Evolutionary conservation across 352 stramenopile species (phyloP), one percentile per base, ranked within the genome.

Genomic region (Hyaloperonospora brassicae): DNA sequence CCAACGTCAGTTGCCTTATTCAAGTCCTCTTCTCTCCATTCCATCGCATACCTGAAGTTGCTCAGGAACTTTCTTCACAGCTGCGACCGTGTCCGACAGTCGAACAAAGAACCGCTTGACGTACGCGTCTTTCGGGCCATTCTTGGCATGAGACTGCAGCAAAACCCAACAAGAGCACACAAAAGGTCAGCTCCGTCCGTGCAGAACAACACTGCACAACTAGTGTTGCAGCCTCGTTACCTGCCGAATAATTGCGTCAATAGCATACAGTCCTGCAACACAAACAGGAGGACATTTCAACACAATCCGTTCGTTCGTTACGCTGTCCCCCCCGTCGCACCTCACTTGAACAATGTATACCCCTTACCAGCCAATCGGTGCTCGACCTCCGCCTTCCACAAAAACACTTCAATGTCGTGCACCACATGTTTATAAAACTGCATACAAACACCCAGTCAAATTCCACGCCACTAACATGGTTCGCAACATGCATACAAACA

Each of bases 371-470:
- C 82, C 30, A 93, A 64, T 40, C 80, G 79, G 53, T 91, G 79
- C 57, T 93, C 79, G n/a, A 78, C 62, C 30, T 93, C 79, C 0
- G 78, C 71, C 46, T 89, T 89, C 83, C 83, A 93, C 41, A 93
- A 38, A 62, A 91, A 88, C 30, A 82, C 64, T 66, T 93, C 83
- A 7, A 93, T 79, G 35, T 90, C 83, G 34, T 93, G 80, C 52
- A 93, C 83, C 41, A 93, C 83, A 50, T 85, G 80, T 57, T 93
- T 93, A 62, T 93, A 93, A 53, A 84, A 80, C 80, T 93, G 58
- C 47, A 71, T 50, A 62, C 36, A 66, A 41, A 66, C 13, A 50
- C 31, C 52, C 55, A 64, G 48, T 64, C 46, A 68, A 35, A 8
- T 12, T 35, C 31, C 41, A 35, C 27, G 14, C 43, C 21, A 50